A percentile compares a stretch with the other conserved stretches of the same genome.
Evolutionary conservation across 768 basidiomycete genomes (phyloP).

Genomic region (Trametes meyenii): DNA sequence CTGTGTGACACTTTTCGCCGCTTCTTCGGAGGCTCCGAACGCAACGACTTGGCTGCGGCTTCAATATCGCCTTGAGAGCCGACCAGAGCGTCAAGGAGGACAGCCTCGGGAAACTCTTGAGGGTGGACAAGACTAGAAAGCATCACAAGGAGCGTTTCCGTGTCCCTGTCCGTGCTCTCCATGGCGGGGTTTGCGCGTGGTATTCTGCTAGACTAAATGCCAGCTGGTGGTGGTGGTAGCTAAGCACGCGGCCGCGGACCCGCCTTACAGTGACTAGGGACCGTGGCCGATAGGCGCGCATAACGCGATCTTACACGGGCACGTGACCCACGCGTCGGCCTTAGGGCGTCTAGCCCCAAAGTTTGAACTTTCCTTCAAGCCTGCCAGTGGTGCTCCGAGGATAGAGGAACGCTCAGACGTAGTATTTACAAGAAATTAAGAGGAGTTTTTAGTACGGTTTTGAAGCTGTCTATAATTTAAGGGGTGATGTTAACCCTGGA

Average conservation of each 20-base stretch:
- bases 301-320: conserved; percentile 7
- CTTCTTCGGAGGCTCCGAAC: conserved; percentile 34
- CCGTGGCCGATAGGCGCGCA: not conserved
- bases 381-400: too few relatives aligned
- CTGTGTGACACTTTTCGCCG: conserved; percentile 50
- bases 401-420: too few relatives aligned
- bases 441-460: too few relatives aligned
- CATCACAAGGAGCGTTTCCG: conserved; percentile 68
- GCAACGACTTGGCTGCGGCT: conserved; percentile 48
- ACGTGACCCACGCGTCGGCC: conserved; percentile 1
- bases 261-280: not conserved
- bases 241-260: not conserved
- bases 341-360: too few relatives aligned
- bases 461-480: too few relatives aligned
- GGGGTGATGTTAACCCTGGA: too few relatives aligned
- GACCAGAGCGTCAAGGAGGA: conserved; percentile 62
- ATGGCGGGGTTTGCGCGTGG: not conserved
- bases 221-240: not conserved
- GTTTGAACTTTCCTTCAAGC: too few relatives aligned
- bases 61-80: conserved; percentile 58
- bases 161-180: conserved; percentile 43
- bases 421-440: too few relatives aligned
- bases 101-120: conserved; percentile 39
- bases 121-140: conserved; percentile 59
- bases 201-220: not conserved